Base-by-base conservation (phyloP, 148 eudicot species). In the Chenopodium suecicum region DNA sequence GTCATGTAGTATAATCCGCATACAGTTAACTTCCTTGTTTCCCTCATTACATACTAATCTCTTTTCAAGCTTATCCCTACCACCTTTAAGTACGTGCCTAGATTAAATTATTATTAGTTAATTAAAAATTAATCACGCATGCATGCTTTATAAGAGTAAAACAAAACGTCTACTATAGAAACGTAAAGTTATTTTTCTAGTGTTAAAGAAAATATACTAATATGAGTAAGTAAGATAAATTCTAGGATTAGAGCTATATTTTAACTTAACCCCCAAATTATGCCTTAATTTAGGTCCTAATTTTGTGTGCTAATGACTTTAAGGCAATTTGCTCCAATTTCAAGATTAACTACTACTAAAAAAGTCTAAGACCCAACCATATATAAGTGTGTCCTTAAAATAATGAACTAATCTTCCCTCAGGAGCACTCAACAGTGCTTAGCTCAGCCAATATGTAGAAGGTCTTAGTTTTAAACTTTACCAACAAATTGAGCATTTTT, bases 11-110 rank as follows among this genome's bases (percentile, higher is more conserved):
- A 46, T 64, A 19, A 74, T 65, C 47, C 25, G 3, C 74, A 75
- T 46, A 85, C 82, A 82, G 70, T 85, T 37, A 64, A 73, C 81
- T 76, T 76, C 85, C 87, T 32, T 82, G 87, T 85, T 82, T 82
- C 87, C 87, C 85, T 75, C 85, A 19, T 70, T 62, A 60, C 83
- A 85, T 79, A 82, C 87, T 85, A 78, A 62, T 70, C 70, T 16
- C 48, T 16, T 64, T 76, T 7, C 27, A 70, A 3, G 25, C 70
- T 77, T 79, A 79, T 75, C 80, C 20, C 74, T 70, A 82, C 29
- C 17, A 44, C 65, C 85, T 79, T 13, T 47, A 82, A 75, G 74
- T 85, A 70, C 76, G 78, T 82, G 85, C 85, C 71, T 47, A 25
- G 17, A 29, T 41, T 41, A 41, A 41, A 41, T 41, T 41, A 41